A percentile compares a stretch with the other conserved stretches of the same genome.
Evolutionary conservation across 2,329 filamentous ascomycete species (phyloP).

Genomic region (Fusarium poae): DNA sequence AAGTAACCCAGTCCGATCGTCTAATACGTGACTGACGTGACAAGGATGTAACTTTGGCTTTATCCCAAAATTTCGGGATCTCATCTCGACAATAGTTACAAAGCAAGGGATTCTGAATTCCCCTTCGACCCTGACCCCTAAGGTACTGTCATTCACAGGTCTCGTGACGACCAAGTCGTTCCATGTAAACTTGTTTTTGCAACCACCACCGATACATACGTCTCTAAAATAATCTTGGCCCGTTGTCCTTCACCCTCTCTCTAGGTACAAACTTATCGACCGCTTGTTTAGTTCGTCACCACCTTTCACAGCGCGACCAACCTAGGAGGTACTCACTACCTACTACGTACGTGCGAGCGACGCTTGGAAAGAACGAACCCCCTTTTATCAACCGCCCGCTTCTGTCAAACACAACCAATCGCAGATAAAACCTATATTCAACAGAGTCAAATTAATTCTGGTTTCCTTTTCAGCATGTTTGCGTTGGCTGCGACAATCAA

Average conservation of each 20-base stretch:
- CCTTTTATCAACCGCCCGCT: slow-evolving; percentile 34
- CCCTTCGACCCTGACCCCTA: background rate
- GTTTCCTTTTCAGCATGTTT: slow-evolving; percentile 44
- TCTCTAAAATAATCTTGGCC: slow-evolving; percentile 8
- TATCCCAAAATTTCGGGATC: slow-evolving; percentile 39
- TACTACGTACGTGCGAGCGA: slow-evolving; percentile 33
- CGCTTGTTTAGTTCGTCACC: slow-evolving; percentile 38
- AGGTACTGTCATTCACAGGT: slow-evolving; percentile 8
- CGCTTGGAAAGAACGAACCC: slow-evolving; percentile 31
- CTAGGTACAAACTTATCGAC: slow-evolving; percentile 14
- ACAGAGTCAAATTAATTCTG: slow-evolving; percentile 9
- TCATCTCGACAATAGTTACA: slow-evolving; percentile 1
- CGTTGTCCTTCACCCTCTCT: slow-evolving; percentile 14
- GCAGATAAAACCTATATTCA: slow-evolving; percentile 10
- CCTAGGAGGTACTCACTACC: no score
- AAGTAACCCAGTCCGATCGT: slow-evolving; percentile 33
- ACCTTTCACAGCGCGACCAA: slow-evolving; percentile 23
- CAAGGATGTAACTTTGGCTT: slow-evolving; percentile 30
- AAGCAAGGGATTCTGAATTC: slow-evolving; percentile 9
- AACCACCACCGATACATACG: slow-evolving; percentile 11
- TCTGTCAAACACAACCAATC: slow-evolving; percentile 12
- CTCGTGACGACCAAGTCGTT: slow-evolving; percentile 22
- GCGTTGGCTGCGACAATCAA: slow-evolving; percentile 25
- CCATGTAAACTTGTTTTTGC: slow-evolving; percentile 8
- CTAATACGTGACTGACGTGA: slow-evolving; percentile 37